phyloP scores from a whole-genome alignment of 345 rosid genomes.

The Turnera subulata region DNA sequence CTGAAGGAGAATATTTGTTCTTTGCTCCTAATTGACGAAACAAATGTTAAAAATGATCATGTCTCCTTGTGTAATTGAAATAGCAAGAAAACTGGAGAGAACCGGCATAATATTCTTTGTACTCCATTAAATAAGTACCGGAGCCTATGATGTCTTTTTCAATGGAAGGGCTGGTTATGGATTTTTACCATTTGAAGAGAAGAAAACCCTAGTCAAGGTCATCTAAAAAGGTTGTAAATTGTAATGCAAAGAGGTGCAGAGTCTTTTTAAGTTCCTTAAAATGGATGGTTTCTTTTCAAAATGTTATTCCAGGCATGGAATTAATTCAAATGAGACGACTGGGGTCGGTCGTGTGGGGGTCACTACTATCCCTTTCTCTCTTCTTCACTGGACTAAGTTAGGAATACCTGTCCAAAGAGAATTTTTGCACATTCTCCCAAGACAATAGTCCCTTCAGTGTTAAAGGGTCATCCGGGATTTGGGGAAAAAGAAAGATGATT shows the following conservation, averaged over 20 bases:
- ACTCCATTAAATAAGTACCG: no score
- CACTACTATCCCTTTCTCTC: neutral
- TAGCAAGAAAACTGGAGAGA: no score
- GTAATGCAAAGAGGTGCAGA: neutral
- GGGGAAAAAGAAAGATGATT: conserved; percentile 39
- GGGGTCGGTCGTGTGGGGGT: conserved; percentile 4
- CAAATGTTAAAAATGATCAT: neutral
- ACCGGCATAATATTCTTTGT: no score
- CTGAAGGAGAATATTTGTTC: neutral
- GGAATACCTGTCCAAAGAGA: conserved; percentile 15
- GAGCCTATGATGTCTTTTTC: no score
- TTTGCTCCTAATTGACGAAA: neutral
- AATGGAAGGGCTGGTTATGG: no score
- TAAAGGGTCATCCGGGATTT: conserved; percentile 50
- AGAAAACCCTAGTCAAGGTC: no score
- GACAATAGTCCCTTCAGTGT: conserved; percentile 5
- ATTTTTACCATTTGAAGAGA: no score
- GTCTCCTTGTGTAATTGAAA: no score
- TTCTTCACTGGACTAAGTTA: neutral
- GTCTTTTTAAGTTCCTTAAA: conserved; percentile 12
- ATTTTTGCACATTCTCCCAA: conserved; percentile 37
- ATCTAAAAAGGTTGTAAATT: no score
- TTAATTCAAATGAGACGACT: neutral
- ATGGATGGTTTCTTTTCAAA: conserved; percentile 6
- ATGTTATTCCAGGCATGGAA: neutral